Percentiles rank a stretch among this genome's conserved stretches.
Evolutionary conservation across 352 stramenopile genomes (phyloP).

Genomic region (Pythium utonaiense): DNA sequence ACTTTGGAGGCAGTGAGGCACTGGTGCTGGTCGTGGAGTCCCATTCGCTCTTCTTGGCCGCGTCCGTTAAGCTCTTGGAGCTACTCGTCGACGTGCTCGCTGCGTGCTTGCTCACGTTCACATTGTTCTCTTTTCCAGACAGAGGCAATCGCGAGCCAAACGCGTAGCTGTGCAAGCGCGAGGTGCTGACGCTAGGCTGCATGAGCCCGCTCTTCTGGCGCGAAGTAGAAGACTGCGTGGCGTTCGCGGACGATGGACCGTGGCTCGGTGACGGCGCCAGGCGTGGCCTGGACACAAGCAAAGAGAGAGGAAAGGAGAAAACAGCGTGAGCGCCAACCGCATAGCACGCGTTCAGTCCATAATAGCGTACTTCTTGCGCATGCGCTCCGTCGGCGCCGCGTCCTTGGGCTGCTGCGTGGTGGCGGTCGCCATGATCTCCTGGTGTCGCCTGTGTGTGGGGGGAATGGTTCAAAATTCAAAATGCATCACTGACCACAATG

Average conservation of each 20-base stretch:
- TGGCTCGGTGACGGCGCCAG: constrained; percentile 11
- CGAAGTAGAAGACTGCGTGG: neutral
- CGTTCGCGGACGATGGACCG: neutral
- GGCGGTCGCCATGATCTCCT: constrained; percentile 4
- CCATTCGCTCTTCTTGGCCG: constrained; percentile 13
- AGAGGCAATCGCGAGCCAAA: constrained; percentile 18
- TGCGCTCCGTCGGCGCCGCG: constrained; percentile 4
- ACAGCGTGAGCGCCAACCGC: neutral
- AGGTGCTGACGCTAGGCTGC: constrained; percentile 6
- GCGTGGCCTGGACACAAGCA: constrained; percentile 9
- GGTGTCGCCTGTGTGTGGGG: neutral
- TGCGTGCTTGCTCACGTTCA: neutral
- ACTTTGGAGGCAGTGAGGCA: neutral
- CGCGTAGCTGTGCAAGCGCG: constrained; percentile 16
- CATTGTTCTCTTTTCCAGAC: constrained; percentile 20
- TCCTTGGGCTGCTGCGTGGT: constrained; percentile 2
- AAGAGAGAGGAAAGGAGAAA: neutral
- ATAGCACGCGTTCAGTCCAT: neutral
- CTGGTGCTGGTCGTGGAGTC: neutral
- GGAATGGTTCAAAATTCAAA: constrained; percentile 21
- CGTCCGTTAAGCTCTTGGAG: neutral
- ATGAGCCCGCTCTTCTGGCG: constrained; percentile 19
- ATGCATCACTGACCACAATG: neutral
- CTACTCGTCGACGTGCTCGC: neutral
- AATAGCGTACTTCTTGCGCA: constrained; percentile 20